These are phyloP conservation scores for Rhododendron simsii DNA, from an alignment of 148 eudicot genomes.

Conservation along the genomic window DNA sequence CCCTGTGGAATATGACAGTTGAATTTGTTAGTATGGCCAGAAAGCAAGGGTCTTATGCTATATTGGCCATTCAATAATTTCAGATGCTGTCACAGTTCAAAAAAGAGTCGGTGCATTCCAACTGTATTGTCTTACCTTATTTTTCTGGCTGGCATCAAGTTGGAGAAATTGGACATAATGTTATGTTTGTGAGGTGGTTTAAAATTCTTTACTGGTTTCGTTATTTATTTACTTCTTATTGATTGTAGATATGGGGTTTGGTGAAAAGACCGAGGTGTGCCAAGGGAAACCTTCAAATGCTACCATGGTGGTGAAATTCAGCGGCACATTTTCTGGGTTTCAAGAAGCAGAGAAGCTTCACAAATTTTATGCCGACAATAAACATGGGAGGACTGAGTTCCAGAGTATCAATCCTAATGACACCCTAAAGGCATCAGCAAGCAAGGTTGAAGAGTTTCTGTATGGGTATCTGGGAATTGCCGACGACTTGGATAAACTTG, in stretches of 20 bases:
- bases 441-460: slow-evolving; percentile 20
- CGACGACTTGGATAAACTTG: slow-evolving; percentile 54
- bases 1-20: background rate
- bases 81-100: background rate
- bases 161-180: background rate
- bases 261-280: slow-evolving; percentile 35
- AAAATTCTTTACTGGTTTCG: background rate
- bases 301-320: slow-evolving; percentile 42
- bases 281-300: slow-evolving; percentile 45
- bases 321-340: slow-evolving; percentile 43
- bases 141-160: background rate
- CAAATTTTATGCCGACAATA: slow-evolving; percentile 27
- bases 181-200: background rate
- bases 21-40: background rate
- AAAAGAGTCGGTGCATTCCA: background rate
- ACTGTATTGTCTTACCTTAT: background rate
- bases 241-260: slow-evolving; percentile 43
- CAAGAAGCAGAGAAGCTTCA: slow-evolving; percentile 55
- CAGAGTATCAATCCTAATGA: slow-evolving; percentile 17
- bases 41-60: background rate
- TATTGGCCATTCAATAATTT: background rate
- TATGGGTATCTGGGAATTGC: slow-evolving; percentile 50
- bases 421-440: slow-evolving; percentile 5
- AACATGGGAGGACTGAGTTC: slow-evolving; percentile 46
- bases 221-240: background rate